Evolutionary conservation across 768 basidiomycete genomes (phyloP), one percentile per base, ranked within the genome.

Genomic region (Amyloporia xantha): DNA sequence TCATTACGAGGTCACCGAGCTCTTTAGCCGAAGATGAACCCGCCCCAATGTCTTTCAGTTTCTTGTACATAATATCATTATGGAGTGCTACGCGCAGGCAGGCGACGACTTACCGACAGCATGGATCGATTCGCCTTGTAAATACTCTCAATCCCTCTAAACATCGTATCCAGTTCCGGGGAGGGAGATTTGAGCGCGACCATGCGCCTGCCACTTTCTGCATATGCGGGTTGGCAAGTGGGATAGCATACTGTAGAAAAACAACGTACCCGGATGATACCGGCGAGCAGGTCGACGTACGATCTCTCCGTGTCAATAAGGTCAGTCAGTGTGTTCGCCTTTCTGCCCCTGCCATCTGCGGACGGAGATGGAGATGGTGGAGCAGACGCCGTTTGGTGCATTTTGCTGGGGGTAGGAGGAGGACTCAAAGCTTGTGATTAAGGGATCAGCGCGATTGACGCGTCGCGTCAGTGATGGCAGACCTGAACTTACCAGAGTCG

Each of bases 141-240:
- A 17, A 98, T 81, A 20, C 77, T 78, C 67, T 99, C 96, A 44
- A 98, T 81, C 56, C 85, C 84, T 54, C 96, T 76, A 68, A 99
- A 99, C 89, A 98, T 95, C 45, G 76, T 68, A 66, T 99, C 96
- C 25, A 99, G 76, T 55, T 90, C 86, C 6, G 79, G 79, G 96
- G 96, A 15, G 96, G 96, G 33, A 99, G 83, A 65, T 97, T 97
- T 35, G 83, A 79, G 36, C 92, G 75, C 9, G 94, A 96, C 96
- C 96, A 99, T 42, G 96, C 96, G n/a, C 86, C 84, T 9, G 96
- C 96, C 4, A 96, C 88, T 80, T 88, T 91, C 93, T 98, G 62
- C 13, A 47, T 17, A 1, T 23, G 28, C 15, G 2, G 33, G 27
- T 24, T 9, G 39, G 24, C n/a, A 12, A 43, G 9, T 1, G 9